These are phyloP conservation scores for Nigrospora osmanthi DNA, from an alignment of 2,329 filamentous ascomycete genomes.

Conservation along the genomic window DNA sequence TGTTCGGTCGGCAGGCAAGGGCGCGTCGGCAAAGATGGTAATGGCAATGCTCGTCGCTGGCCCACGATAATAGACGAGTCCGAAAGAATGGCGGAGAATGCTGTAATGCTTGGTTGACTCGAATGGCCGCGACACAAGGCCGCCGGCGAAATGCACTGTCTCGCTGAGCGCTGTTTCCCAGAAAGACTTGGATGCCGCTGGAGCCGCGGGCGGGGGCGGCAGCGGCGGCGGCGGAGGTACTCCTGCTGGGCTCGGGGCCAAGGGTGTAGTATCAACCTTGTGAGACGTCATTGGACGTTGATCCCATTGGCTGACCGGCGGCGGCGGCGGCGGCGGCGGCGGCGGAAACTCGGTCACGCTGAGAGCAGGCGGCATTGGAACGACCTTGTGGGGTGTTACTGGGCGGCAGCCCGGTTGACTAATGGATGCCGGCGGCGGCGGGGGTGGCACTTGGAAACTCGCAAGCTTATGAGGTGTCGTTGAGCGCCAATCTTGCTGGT, in stretches of 20 bases:
- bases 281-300: too few species aligned
- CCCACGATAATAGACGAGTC: constrained; percentile 59
- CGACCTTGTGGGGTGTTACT: too few species aligned
- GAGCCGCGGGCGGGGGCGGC: constrained; percentile 1
- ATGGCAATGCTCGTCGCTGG: constrained; percentile 55
- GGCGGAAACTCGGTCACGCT: background rate
- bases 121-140: constrained; percentile 53
- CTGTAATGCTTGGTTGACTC: constrained; percentile 60
- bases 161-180: constrained; percentile 47
- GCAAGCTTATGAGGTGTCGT: too few species aligned
- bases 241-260: background rate
- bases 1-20: constrained; percentile 48
- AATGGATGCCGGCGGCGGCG: too few species aligned
- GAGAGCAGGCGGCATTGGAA: too few species aligned
- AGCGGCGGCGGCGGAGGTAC: background rate
- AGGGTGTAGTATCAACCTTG: constrained; percentile 1
- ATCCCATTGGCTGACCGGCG: background rate
- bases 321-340: background rate
- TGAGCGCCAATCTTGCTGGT: too few species aligned
- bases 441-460: too few species aligned
- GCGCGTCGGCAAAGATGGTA: constrained; percentile 53
- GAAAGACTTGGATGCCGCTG: constrained; percentile 14
- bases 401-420: too few species aligned
- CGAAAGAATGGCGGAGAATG: constrained; percentile 58
- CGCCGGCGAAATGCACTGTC: constrained; percentile 57